A percentile compares a stretch with the other conserved stretches of the same genome.
These are phyloP conservation scores for Groenewaldozyma sp. DNA, from an alignment of 1,139 yeast genomes.

Conservation along the genomic window DNA sequence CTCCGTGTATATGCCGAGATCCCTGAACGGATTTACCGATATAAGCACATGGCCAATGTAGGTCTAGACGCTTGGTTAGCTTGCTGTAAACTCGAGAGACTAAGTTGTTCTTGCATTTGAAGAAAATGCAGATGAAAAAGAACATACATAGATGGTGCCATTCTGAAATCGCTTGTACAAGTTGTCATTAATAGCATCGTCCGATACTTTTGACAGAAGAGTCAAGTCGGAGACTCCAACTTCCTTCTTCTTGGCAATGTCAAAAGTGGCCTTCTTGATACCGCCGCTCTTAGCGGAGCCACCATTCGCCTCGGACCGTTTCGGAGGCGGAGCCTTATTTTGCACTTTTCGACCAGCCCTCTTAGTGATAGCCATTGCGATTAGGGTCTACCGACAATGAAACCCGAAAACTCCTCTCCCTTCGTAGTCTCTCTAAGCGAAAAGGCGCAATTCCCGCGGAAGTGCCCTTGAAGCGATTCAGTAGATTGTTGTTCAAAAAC, in stretches of 20 bases:
- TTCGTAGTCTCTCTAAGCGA: too few relatives aligned
- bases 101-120: not conserved
- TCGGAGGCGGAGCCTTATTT: conserved; percentile 39
- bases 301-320: conserved; percentile 26
- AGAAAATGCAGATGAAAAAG: not conserved
- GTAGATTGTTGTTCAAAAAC: too few relatives aligned
- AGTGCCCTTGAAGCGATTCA: too few relatives aligned
- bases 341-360: conserved; percentile 60
- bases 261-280: conserved; percentile 88
- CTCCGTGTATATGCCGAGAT: conserved; percentile 87
- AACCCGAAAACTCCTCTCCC: too few relatives aligned
- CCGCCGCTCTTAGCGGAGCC: too few relatives aligned
- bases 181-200: conserved; percentile 89
- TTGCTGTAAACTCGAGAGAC: conserved; percentile 1
- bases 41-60: conserved; percentile 47
- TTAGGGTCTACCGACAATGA: too few relatives aligned
- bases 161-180: conserved; percentile 81
- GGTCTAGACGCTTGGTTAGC: conserved; percentile 22
- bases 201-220: conserved; percentile 75
- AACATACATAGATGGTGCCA: conserved; percentile 81
- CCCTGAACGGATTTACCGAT: conserved; percentile 94
- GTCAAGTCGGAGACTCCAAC: conserved; percentile 97
- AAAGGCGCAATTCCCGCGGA: too few relatives aligned
- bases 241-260: conserved; percentile 79
- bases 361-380: conserved; percentile 70